Base-by-base conservation (phyloP, 2,329 filamentous ascomycete species). In the Acarospora socialis region DNA sequence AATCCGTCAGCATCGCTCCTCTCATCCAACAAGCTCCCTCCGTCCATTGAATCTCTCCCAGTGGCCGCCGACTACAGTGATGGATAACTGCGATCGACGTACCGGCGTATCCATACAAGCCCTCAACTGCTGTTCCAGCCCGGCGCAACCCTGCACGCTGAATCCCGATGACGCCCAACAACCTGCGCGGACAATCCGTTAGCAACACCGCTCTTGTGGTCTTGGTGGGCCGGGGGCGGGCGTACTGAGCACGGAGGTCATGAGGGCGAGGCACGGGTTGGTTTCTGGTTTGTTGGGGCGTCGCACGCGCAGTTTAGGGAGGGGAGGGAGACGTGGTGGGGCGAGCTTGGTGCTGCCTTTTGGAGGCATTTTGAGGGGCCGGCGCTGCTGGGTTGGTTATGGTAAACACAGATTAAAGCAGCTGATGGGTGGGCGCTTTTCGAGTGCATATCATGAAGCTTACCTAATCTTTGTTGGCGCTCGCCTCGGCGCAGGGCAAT, bases 21-120 rank as follows among this genome's bases (percentile, higher is more conserved):
- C 21, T 17, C 10, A 21, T 35, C 9, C 8, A 10, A 15, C 23
- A 25, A 15, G 5, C 3, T 5, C 29, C 24, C 9, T 23, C 19
- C 17, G 28, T 31, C 8, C 4, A 16, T 21, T 30, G 16, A 21
- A 7, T 20, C 19, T 23, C 20, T 19, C 29, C 13, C 28, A 26
- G 21, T 21, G n/a, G 10, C 5, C 16, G 28, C 9, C 35, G 26
- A 35, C 14, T 12, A 4, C n/a, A 48, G 27, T n/a, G n/a, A n/a
- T n/a, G n/a, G n/a, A n/a, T n/a, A n/a, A n/a, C n/a, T n/a, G n/a
- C n/a, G n/a, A n/a, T n/a, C n/a, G 52, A 60, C 60, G 46, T 62
- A 73, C 68, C 36, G 74, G 73, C 21, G 68, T 69, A 61, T 90
- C 82, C 81, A 90, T 90, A 47, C 67, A 71, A 17, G 56, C 55